phyloP scores from a whole-genome alignment of 1,284 basidiomycete genomes.

The Meira miltonrushii region DNA sequence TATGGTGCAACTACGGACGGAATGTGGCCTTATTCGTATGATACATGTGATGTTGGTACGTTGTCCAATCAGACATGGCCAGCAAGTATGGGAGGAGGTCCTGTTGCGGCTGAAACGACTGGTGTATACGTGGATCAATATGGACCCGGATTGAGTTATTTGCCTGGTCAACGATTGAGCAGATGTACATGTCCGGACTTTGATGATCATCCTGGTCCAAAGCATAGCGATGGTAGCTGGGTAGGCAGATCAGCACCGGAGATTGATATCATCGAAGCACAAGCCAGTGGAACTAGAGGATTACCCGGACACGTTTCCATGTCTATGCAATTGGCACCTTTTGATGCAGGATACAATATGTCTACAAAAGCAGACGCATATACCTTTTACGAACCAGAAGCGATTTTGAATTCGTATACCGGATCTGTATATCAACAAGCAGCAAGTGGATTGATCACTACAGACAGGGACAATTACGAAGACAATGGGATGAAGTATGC shows the following conservation, averaged over 20 bases:
- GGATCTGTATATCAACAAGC: conserved; percentile 49
- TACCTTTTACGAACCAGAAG: conserved; percentile 31
- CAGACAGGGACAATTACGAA: conserved; percentile 34
- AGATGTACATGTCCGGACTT: conserved; percentile 38
- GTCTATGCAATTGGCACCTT: conserved; percentile 48
- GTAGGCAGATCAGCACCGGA: conserved; percentile 68
- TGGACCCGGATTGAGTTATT: conserved; percentile 34
- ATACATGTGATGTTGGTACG: conserved; percentile 49
- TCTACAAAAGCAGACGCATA: conserved; percentile 49
- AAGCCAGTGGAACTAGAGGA: conserved; percentile 56
- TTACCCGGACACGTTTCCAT: conserved; percentile 41
- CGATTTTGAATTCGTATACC: conserved; percentile 37
- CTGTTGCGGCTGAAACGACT: conserved; percentile 38
- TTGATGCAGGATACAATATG: conserved; percentile 41
- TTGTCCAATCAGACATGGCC: conserved; percentile 43
- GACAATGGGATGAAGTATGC: conserved; percentile 21
- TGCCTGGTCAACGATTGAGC: conserved; percentile 44
- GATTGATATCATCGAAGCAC: conserved; percentile 74
- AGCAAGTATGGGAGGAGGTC: conserved; percentile 31
- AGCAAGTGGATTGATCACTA: conserved; percentile 42
- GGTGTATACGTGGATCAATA: conserved; percentile 37
- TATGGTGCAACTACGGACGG: conserved; percentile 66
- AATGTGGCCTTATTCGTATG: conserved; percentile 53
- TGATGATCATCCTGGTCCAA: conserved; percentile 46
- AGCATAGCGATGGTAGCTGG: conserved; percentile 25